phyloP scores from a whole-genome alignment of 371 early-diverging fungal species.

The Funneliformis caledonium region DNA sequence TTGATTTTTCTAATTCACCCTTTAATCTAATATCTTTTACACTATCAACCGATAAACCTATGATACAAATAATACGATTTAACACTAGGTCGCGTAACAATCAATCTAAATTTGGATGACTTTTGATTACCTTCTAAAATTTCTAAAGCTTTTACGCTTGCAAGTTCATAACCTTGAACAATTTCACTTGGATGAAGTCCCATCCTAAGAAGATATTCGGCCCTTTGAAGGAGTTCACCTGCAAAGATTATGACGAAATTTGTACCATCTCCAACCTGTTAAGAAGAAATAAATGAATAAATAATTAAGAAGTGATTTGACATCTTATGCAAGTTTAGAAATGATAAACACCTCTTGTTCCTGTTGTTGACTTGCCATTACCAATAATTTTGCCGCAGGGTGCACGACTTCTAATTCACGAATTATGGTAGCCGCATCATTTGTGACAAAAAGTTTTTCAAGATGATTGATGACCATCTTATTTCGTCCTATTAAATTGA shows the following conservation, averaged over 20 bases:
- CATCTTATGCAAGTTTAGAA: background rate
- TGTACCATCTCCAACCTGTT: constrained; percentile 89
- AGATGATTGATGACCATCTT: constrained; percentile 99
- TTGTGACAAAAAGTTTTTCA: constrained; percentile 98
- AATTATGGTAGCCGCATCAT: constrained; percentile 99
- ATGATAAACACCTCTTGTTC: constrained; percentile 81
- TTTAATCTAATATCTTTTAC: constrained; percentile 60
- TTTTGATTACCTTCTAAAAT: constrained; percentile 72
- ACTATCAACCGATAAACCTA: constrained; percentile 72
- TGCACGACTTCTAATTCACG: constrained; percentile 97
- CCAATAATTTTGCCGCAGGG: constrained; percentile 97
- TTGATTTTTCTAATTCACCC: constrained; percentile 72
- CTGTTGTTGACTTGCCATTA: constrained; percentile 97
- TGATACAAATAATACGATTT: constrained; percentile 4
- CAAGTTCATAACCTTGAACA: constrained; percentile 93
- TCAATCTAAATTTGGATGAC: background rate
- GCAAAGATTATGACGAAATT: constrained; percentile 96
- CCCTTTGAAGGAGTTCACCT: constrained; percentile 92
- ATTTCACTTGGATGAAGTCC: constrained; percentile 95
- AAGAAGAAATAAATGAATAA: background rate
- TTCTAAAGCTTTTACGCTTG: constrained; percentile 81
- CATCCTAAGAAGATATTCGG: constrained; percentile 90
- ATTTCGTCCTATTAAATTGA: constrained; percentile 82
- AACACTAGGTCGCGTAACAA: background rate
- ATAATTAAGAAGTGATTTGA: background rate